Conservation (phyloP, 1,284 basidiomycete genomes). For the Moesziomyces sp. region DNA sequence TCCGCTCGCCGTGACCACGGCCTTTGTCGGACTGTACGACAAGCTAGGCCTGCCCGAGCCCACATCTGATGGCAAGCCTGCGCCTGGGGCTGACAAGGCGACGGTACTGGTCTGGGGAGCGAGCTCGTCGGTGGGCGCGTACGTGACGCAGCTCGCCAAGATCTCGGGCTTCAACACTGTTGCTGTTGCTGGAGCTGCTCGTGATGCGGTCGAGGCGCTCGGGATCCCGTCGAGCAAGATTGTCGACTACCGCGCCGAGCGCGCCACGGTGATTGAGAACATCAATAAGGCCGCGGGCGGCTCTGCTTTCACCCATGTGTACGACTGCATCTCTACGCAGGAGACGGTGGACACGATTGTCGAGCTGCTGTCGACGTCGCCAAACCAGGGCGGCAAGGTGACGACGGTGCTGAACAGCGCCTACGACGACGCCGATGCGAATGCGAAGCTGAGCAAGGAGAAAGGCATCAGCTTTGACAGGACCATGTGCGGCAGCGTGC, state of each 20-base stretch:
- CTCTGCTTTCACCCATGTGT: slow-evolving; percentile 43
- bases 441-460: slow-evolving; percentile 14
- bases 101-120: slow-evolving; percentile 67
- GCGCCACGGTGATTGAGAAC: slow-evolving; percentile 32
- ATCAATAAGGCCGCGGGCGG: slow-evolving; percentile 37
- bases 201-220: slow-evolving; percentile 12
- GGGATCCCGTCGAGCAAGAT: slow-evolving; percentile 14
- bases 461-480: slow-evolving; percentile 8
- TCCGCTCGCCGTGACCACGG: slow-evolving; percentile 67
- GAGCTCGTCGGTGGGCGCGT: slow-evolving; percentile 65
- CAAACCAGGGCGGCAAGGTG: slow-evolving; percentile 20
- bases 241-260: slow-evolving; percentile 47
- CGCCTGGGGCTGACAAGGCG: slow-evolving; percentile 18
- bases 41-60: slow-evolving; percentile 50
- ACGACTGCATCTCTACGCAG: slow-evolving; percentile 54
- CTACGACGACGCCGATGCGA: slow-evolving; percentile 14
- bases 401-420: slow-evolving; percentile 11
- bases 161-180: slow-evolving; percentile 62
- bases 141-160: slow-evolving; percentile 67
- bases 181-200: slow-evolving; percentile 55
- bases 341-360: slow-evolving; percentile 44
- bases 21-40: slow-evolving; percentile 65
- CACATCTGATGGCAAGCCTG: slow-evolving; percentile 10
- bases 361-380: slow-evolving; percentile 35
- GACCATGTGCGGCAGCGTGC: slow-evolving; percentile 18